Evolutionary conservation across 768 basidiomycete genomes (phyloP).

Genomic region (Podaxis sp.): DNA sequence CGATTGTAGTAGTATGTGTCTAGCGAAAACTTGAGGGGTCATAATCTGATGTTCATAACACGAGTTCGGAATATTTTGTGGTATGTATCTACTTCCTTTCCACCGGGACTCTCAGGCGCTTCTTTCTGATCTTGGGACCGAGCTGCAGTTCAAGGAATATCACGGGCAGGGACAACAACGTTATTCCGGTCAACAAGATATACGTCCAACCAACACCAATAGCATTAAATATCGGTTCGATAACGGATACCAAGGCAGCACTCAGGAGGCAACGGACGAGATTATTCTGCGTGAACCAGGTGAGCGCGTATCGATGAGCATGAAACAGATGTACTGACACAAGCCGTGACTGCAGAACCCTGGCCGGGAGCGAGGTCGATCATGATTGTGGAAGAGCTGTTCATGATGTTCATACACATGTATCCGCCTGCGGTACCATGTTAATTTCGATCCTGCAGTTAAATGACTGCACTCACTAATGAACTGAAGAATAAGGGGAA

Average conservation of each 20-base stretch:
- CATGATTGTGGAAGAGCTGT: constrained; percentile 57
- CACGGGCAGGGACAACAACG: constrained; percentile 46
- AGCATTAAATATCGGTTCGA: constrained; percentile 57
- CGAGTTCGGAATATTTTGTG: not conserved
- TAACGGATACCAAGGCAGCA: constrained; percentile 61
- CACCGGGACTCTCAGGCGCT: not conserved
- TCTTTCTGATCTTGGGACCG: constrained; percentile 46
- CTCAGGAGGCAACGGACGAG: constrained; percentile 64
- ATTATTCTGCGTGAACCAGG: constrained; percentile 54
- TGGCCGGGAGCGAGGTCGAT: constrained; percentile 64
- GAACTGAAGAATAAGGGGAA: constrained; percentile 51
- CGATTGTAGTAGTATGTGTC: not conserved
- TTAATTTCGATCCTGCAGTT: not conserved
- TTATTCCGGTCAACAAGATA: constrained; percentile 53
- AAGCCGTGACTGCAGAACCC: constrained; percentile 69
- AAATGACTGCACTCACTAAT: constrained; percentile 25
- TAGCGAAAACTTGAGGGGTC: not conserved
- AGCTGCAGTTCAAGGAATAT: constrained; percentile 48
- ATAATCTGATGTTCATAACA: not conserved
- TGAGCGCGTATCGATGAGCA: not conserved
- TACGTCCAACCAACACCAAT: constrained; percentile 72
- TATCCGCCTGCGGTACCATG: constrained; percentile 47
- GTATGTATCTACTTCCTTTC: not conserved
- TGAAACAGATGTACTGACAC: constrained; percentile 44
- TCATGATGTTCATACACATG: constrained; percentile 48